These are phyloP conservation scores for Carex sylvatica DNA, from an alignment of 202 grass and related monocot genomes.

Conservation along the genomic window DNA sequence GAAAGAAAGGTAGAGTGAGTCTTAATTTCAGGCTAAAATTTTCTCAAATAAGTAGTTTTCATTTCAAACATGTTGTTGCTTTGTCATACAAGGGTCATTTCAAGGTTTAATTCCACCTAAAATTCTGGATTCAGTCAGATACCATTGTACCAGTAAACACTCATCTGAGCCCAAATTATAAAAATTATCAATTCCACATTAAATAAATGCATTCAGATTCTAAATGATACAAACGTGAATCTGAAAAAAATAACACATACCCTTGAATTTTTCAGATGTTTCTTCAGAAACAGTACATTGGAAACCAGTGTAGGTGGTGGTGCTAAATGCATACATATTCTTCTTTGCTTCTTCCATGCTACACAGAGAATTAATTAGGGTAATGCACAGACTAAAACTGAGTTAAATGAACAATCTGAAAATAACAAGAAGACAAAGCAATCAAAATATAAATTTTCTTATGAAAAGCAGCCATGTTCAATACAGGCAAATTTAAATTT, in stretches of 20 bases:
- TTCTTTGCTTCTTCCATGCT: conserved; percentile 99
- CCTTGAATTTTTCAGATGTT: conserved; percentile 98
- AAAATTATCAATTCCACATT: not conserved
- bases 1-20: not conserved
- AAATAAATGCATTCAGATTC: not conserved
- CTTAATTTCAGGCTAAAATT: not conserved
- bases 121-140: not conserved
- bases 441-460: not conserved
- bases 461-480: not conserved
- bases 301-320: conserved; percentile 91
- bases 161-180: not conserved
- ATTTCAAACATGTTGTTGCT: not conserved
- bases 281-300: conserved; percentile 94
- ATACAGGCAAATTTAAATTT: not conserved
- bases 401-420: not conserved
- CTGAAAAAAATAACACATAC: conserved; percentile 34
- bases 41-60: not conserved
- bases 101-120: not conserved
- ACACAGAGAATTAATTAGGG: not conserved
- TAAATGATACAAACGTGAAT: not conserved
- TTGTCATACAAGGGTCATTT: conserved; percentile 9
- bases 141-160: not conserved
- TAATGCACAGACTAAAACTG: not conserved
- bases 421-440: not conserved
- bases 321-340: conserved; percentile 99